Percentiles rank a stretch among this genome's conserved stretches.
Conservation (phyloP, 1,284 basidiomycete species). For the Tilletia setariae region DNA sequence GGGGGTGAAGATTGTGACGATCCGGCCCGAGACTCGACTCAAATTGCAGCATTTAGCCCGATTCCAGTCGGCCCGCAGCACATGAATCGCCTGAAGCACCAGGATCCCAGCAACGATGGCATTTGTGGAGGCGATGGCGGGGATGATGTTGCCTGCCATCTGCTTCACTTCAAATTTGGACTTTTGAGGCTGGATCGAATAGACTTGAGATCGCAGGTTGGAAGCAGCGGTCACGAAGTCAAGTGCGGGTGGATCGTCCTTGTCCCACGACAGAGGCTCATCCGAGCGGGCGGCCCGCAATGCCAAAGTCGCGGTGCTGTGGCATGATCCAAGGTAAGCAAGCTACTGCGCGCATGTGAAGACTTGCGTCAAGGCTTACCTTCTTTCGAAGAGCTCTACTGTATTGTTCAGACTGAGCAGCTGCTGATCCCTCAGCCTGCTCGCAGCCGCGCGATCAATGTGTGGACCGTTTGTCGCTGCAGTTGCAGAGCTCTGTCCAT, state of each 20-base stretch:
- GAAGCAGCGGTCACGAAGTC: conserved; percentile 94
- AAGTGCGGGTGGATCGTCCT: conserved; percentile 93
- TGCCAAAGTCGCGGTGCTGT: conserved; percentile 73
- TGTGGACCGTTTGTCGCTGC: neutral
- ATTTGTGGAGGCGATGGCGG: conserved; percentile 97
- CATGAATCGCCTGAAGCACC: conserved; percentile 82
- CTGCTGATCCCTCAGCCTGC: conserved; percentile 40
- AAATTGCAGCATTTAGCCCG: conserved; percentile 33
- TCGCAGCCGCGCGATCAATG: neutral
- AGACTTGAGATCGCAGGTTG: conserved; percentile 84
- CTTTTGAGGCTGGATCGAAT: conserved; percentile 66
- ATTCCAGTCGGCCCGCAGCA: conserved; percentile 61
- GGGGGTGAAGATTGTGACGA: conserved; percentile 27
- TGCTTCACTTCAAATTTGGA: conserved; percentile 68
- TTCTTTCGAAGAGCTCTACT: conserved; percentile 37
- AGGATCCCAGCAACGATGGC: conserved; percentile 92
- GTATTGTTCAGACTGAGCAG: conserved; percentile 40
- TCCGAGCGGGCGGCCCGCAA: conserved; percentile 69
- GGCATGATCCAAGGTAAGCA: neutral
- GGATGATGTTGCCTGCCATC: conserved; percentile 95
- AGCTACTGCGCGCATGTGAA: neutral
- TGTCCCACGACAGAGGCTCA: conserved; percentile 81
- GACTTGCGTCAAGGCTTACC: conserved; percentile 11
- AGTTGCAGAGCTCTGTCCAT: neutral
- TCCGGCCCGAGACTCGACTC: conserved; percentile 26